Evolutionary conservation across 495 filamentous ascomycete genomes (phyloP).

Genomic region (Aspergillus ellipticus): DNA sequence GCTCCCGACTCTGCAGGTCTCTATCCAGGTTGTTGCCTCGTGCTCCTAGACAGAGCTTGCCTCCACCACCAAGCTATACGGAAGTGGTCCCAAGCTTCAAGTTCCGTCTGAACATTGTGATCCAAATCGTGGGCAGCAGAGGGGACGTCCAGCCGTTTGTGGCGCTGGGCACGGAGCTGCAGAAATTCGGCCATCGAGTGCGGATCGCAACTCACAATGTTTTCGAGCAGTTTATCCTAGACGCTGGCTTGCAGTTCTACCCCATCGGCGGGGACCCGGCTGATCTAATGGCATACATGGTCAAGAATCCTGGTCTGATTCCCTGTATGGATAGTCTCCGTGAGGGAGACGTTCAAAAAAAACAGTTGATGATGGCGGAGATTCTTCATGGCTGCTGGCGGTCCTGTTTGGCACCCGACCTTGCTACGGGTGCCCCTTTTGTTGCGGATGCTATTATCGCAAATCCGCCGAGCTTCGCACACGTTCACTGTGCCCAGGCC

Average conservation of each 20-base stretch:
- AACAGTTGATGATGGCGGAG: conserved; percentile 41
- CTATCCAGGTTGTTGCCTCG: too few relatives aligned
- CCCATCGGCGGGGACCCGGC: conserved; percentile 57
- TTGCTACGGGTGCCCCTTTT: conserved; percentile 50
- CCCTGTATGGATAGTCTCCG: conserved; percentile 38
- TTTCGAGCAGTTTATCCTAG: conserved; percentile 53
- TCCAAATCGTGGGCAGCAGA: conserved; percentile 49
- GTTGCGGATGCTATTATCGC: conserved; percentile 61
- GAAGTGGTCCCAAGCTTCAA: too few relatives aligned
- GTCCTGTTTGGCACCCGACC: conserved; percentile 51
- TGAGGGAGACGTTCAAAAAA: conserved; percentile 37
- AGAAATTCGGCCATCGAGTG: conserved; percentile 45
- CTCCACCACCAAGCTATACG: too few relatives aligned
- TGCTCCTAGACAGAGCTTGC: too few relatives aligned
- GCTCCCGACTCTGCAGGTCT: neutral
- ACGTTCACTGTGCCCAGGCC: conserved; percentile 56
- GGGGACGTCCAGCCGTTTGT: conserved; percentile 51
- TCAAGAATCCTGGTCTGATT: conserved; percentile 47
- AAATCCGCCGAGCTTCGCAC: conserved; percentile 58
- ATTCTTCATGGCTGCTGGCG: conserved; percentile 59
- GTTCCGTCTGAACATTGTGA: conserved; percentile 39
- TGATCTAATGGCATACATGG: conserved; percentile 57
- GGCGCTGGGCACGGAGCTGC: conserved; percentile 45
- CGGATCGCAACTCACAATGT: conserved; percentile 57
- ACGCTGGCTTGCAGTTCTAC: conserved; percentile 55